A percentile compares a stretch with the other conserved stretches of the same genome.
phyloP scores from a whole-genome alignment of 306 rosid species.

The Pachyrhizus erosus region DNA sequence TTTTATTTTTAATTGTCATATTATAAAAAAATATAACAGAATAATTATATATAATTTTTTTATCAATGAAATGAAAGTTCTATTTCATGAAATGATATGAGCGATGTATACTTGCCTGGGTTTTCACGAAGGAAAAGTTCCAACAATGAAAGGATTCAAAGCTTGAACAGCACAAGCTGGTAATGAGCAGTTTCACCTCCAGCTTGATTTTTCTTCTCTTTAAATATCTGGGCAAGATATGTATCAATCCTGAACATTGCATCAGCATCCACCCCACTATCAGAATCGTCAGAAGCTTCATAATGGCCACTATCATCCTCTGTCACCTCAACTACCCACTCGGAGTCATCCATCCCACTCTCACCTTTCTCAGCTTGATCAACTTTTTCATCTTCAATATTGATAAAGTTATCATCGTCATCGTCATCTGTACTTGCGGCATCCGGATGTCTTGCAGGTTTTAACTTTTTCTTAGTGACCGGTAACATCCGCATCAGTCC shows the following conservation, averaged over 20 bases:
- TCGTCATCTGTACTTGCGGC: conserved; percentile 62
- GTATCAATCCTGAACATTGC: conserved; percentile 94
- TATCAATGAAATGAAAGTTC: too few relatives aligned
- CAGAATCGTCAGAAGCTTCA: conserved; percentile 88
- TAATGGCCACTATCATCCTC: conserved; percentile 54
- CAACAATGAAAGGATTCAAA: conserved; percentile 87
- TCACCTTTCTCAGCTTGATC: conserved; percentile 79
- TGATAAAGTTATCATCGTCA: conserved; percentile 66
- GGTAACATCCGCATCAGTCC: conserved; percentile 83
- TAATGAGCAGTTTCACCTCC: conserved; percentile 89
- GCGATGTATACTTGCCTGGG: conserved; percentile 62
- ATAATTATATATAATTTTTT: too few relatives aligned
- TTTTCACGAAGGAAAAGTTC: conserved; percentile 94
- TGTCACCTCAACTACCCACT: conserved; percentile 64
- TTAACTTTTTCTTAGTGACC: conserved; percentile 75
- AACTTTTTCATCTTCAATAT: conserved; percentile 79
- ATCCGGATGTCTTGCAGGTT: conserved; percentile 82
- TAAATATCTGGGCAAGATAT: conserved; percentile 82
- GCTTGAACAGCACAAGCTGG: conserved; percentile 89
- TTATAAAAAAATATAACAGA: too few relatives aligned
- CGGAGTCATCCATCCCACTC: conserved; percentile 89
- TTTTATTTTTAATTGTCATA: too few relatives aligned
- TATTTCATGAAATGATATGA: not conserved
- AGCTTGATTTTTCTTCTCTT: conserved; percentile 77
- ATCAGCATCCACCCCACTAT: conserved; percentile 98